Conservation (phyloP, 2,329 filamentous ascomycete species). For the Aspergillus texensis region DNA sequence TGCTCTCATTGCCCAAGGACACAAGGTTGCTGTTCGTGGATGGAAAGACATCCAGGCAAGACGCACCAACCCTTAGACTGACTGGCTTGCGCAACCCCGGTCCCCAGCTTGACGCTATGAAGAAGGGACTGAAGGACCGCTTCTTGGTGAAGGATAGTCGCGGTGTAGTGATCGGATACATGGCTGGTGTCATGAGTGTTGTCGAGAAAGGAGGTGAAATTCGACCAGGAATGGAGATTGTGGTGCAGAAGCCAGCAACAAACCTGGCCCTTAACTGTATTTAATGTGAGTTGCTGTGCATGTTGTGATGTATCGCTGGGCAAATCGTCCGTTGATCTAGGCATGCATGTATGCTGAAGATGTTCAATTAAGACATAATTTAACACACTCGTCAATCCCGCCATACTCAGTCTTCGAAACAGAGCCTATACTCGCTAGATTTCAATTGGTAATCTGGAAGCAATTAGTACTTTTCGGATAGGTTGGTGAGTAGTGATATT, state of each 20-base stretch:
- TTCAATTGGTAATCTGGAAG: neutral
- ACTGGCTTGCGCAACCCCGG: slow-evolving; percentile 15
- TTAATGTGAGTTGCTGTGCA: neutral
- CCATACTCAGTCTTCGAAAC: neutral
- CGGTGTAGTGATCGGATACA: slow-evolving; percentile 5
- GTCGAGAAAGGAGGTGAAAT: slow-evolving; percentile 17
- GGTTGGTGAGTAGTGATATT: neutral
- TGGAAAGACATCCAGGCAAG: neutral
- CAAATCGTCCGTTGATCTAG: neutral
- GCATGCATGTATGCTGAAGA: neutral
- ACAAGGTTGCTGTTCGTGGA: slow-evolving; percentile 14
- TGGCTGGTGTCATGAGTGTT: slow-evolving; percentile 20
- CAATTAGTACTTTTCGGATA: neutral
- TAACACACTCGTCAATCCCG: neutral
- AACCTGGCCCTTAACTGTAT: neutral
- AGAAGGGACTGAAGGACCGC: slow-evolving; percentile 11
- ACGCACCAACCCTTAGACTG: slow-evolving; percentile 1
- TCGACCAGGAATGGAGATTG: slow-evolving; percentile 15
- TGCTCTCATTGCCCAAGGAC: slow-evolving; percentile 3
- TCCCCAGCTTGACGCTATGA: slow-evolving; percentile 11
- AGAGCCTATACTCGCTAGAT: accelerated
- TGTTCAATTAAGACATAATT: neutral
- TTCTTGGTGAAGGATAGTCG: slow-evolving; percentile 13
- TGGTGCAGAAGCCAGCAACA: slow-evolving; percentile 4
- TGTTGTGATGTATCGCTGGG: neutral